Percentiles rank a stretch among this genome's conserved stretches.
Evolutionary conservation across 2,329 filamentous ascomycete genomes (phyloP).

Genomic region (Hypocrella siamensis): DNA sequence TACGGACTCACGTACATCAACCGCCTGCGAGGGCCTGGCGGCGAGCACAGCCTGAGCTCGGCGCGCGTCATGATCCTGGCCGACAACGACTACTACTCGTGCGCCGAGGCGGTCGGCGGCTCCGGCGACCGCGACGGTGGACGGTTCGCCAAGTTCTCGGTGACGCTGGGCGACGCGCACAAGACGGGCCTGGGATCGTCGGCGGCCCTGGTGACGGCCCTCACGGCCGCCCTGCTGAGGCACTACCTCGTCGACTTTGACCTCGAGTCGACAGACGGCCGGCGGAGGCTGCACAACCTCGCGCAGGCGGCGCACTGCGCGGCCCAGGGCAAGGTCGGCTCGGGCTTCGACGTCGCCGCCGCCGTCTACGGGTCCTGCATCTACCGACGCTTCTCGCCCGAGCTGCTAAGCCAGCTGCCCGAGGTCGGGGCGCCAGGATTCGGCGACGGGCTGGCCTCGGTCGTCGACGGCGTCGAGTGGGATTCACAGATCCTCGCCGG

Average conservation of each 20-base stretch:
- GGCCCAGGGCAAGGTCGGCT: constrained; percentile 91
- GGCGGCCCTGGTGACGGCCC: constrained; percentile 78
- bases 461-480: constrained; percentile 59
- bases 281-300: constrained; percentile 68
- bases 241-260: constrained; percentile 55
- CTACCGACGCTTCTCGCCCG: constrained; percentile 84
- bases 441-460: constrained; percentile 41
- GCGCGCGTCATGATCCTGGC: constrained; percentile 74
- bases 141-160: constrained; percentile 64
- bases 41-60: constrained; percentile 41
- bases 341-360: constrained; percentile 86
- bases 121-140: constrained; percentile 10
- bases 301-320: constrained; percentile 89
- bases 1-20: constrained; percentile 76
- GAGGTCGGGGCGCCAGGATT: constrained; percentile 54
- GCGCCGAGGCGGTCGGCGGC: constrained; percentile 17
- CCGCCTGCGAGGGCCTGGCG: constrained; percentile 19
- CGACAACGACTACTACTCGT: constrained; percentile 94
- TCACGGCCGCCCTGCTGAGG: constrained; percentile 62
- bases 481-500: constrained; percentile 60
- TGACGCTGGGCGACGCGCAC: constrained; percentile 63
- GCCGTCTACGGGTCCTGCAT: constrained; percentile 84
- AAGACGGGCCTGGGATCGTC: constrained; percentile 95
- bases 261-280: constrained; percentile 35
- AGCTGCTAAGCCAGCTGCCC: constrained; percentile 50